Conservation (phyloP, 1,284 basidiomycete genomes). For the Malassezia furfur region DNA sequence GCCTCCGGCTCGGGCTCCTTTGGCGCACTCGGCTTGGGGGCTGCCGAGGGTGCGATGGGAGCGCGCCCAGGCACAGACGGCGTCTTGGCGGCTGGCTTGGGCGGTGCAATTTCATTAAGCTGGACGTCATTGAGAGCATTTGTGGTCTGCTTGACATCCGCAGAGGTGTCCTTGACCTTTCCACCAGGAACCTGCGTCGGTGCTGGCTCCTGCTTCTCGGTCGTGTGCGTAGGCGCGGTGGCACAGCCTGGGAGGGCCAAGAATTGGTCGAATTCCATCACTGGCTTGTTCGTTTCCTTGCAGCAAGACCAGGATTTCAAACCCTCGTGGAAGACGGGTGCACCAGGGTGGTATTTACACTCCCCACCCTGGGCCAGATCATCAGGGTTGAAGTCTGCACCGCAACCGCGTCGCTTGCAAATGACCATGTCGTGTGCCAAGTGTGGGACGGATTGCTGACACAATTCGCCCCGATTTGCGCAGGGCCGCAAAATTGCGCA, state of each 20-base stretch:
- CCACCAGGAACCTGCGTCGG: constrained; percentile 1
- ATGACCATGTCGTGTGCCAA: constrained; percentile 27
- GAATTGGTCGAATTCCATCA: constrained; percentile 47
- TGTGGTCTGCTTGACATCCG: neutral
- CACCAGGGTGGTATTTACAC: constrained; percentile 42
- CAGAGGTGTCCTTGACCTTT: neutral
- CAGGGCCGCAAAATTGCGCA: neutral
- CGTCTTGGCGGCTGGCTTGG: neutral
- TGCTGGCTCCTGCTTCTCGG: constrained; percentile 27
- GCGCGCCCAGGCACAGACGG: neutral
- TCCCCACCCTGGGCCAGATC: constrained; percentile 8
- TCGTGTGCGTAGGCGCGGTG: constrained; percentile 24
- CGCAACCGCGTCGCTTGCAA: constrained; percentile 43
- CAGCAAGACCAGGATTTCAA: constrained; percentile 48
- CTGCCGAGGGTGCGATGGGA: neutral
- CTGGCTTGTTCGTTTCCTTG: constrained; percentile 44
- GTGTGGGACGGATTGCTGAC: neutral
- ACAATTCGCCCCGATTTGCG: neutral
- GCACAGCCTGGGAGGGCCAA: constrained; percentile 37
- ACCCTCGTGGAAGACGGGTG: constrained; percentile 46
- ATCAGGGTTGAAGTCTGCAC: constrained; percentile 26
- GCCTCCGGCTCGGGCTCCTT: constrained; percentile 7
- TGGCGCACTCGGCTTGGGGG: neutral
- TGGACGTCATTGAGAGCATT: neutral
- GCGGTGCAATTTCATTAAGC: neutral